phyloP scores from a whole-genome alignment of 352 stramenopile genomes.

The Phytophthora pisi region DNA sequence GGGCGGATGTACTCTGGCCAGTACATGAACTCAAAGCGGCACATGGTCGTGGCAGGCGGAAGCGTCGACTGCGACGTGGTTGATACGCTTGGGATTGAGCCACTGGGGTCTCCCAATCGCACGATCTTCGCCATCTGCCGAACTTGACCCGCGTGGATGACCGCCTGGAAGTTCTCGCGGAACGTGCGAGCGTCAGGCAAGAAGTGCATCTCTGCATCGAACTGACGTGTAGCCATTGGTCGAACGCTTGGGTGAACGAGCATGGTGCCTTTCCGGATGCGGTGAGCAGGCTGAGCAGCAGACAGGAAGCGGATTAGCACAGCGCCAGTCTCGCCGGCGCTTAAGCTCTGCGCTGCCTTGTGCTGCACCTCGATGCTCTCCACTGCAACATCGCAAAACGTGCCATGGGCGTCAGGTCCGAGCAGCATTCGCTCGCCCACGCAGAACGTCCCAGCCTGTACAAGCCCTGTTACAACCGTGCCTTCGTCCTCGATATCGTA shows the following conservation, averaged over 20 bases:
- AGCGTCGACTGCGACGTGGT: slow-evolving; percentile 17
- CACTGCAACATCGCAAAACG: slow-evolving; percentile 71
- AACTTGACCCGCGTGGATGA: slow-evolving; percentile 84
- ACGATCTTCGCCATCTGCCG: slow-evolving; percentile 85
- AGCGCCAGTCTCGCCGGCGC: slow-evolving; percentile 73
- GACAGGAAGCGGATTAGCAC: slow-evolving; percentile 60
- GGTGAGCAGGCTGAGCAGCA: slow-evolving; percentile 20
- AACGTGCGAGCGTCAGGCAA: slow-evolving; percentile 58
- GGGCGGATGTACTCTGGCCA: slow-evolving; percentile 85
- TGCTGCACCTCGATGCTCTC: slow-evolving; percentile 85
- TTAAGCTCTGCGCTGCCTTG: slow-evolving; percentile 60
- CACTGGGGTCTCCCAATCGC: slow-evolving; percentile 35
- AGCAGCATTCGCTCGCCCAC: slow-evolving; percentile 73
- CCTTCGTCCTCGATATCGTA: slow-evolving; percentile 78
- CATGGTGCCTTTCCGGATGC: slow-evolving; percentile 74
- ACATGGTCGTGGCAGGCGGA: slow-evolving; percentile 50
- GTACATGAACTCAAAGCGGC: slow-evolving; percentile 89
- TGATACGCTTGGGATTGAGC: neutral
- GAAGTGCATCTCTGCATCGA: slow-evolving; percentile 81
- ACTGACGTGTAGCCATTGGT: slow-evolving; percentile 69
- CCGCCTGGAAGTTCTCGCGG: slow-evolving; percentile 77
- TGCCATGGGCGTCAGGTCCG: slow-evolving; percentile 55
- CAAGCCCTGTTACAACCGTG: slow-evolving; percentile 72
- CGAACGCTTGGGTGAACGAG: slow-evolving; percentile 69
- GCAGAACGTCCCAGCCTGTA: slow-evolving; percentile 72